Conservation (phyloP, 2,329 filamentous ascomycete species). For the Phaeophleospora eucalypticola region DNA sequence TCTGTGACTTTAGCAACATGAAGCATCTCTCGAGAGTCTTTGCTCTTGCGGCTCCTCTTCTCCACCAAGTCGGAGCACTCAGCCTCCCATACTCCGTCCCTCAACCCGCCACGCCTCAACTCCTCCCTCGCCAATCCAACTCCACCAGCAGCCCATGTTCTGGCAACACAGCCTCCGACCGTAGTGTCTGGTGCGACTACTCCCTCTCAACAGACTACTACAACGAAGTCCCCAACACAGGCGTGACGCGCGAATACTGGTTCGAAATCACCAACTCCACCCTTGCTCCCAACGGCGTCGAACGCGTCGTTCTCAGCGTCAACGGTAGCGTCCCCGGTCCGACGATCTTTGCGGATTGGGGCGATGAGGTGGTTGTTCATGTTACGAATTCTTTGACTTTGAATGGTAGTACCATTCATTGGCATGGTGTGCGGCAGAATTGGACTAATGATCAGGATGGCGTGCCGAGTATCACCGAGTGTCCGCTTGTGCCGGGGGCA, state of each 20-base stretch:
- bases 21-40: background rate
- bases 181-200: conserved; percentile 32
- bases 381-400: conserved; percentile 36
- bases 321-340: conserved; percentile 48
- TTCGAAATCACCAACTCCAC: conserved; percentile 43
- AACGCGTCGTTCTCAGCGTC: conserved; percentile 38
- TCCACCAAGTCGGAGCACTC: background rate
- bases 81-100: background rate
- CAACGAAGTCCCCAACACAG: conserved; percentile 22
- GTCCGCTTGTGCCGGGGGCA: conserved; percentile 60
- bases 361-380: conserved; percentile 25
- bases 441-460: conserved; percentile 53
- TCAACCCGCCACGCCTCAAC: background rate
- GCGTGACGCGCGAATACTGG: conserved; percentile 39
- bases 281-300: conserved; percentile 44
- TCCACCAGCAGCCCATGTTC: conserved; percentile 7
- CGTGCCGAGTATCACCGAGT: conserved; percentile 55
- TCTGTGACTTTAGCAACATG: no score
- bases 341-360: conserved; percentile 43
- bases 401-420: conserved; percentile 50
- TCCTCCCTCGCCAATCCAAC: background rate
- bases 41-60: background rate
- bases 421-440: conserved; percentile 46
- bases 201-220: conserved; percentile 36
- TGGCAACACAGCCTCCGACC: conserved; percentile 32